Base-by-base conservation (phyloP, 768 basidiomycete genomes). In the Pisolithus marmoratus region DNA sequence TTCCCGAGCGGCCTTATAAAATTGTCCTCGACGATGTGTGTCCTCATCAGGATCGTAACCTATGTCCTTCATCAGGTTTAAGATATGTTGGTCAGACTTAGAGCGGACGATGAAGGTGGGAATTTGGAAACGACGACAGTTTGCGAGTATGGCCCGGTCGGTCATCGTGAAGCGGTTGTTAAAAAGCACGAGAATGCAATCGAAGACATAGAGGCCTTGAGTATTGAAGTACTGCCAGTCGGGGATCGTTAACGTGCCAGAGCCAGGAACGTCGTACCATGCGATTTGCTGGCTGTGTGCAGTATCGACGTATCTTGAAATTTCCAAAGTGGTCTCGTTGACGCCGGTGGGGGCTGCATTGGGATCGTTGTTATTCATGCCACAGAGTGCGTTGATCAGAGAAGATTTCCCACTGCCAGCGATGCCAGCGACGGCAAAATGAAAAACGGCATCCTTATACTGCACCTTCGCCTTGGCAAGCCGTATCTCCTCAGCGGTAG, bases 151-250 rank as follows among this genome's bases (percentile, higher is more conserved):
- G 11, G 67, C 66, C 7, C 65, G 51, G 15, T 69, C 70, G 5
- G 70, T 69, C 56, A 55, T 58, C 0, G 68, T 69, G 52, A 72
- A 68, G 0, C 71, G 64, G 47, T 64, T 64, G 54, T 64, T 62
- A 38, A 70, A 63, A 22, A 71, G 46, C 1, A 72, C 58, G 27
- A 71, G 29, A 47, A 71, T 62, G n/a, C 58, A 64, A 47, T 72
- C 71, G 29, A 72, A 71, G 42, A 68, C 60, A 22, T 66, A 72
- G 14, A 72, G 66, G 1, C 70, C 70, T 37, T 70, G 65, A 2
- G 58, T 44, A 20, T 71, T 70, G 58, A 72, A 72, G 48, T 72
- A 72, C 20, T 67, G 59, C 68, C 68, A 71, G 43, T 65, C 67
- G 8, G 59, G 58, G 22, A 65, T 62, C n/a, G 51, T 59, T 17